Percentiles rank a stretch among this genome's conserved stretches.
phyloP scores from a whole-genome alignment of 164 flowering plant species.

The Liquidambar formosana region DNA sequence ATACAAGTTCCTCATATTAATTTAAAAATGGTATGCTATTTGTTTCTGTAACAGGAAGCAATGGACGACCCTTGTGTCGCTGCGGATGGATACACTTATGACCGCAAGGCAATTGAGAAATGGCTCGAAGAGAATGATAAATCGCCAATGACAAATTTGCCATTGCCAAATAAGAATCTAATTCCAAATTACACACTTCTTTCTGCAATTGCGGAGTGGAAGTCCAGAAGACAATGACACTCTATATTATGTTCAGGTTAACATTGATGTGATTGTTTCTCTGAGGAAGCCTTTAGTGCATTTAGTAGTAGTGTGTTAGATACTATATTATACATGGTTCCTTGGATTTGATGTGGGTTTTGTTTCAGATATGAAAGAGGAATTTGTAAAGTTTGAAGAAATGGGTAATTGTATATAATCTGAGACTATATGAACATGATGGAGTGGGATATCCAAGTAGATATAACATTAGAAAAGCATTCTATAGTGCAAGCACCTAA shows the following conservation, averaged over 20 bases:
- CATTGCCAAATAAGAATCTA: constrained; percentile 56
- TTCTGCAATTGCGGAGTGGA: constrained; percentile 84
- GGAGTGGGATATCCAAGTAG: too few species aligned
- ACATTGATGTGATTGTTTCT: too few species aligned
- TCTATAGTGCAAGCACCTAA: too few species aligned
- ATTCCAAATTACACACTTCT: constrained; percentile 65
- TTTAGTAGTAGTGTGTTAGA: background rate
- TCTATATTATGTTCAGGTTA: background rate
- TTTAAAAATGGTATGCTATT: background rate
- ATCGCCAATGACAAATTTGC: constrained; percentile 71
- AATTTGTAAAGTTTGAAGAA: too few species aligned
- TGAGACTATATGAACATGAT: too few species aligned
- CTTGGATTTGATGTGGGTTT: background rate
- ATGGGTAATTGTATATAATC: too few species aligned
- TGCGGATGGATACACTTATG: constrained; percentile 88
- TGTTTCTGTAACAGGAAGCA: constrained; percentile 53
- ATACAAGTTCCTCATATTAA: background rate
- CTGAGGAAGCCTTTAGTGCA: too few species aligned
- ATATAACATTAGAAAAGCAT: too few species aligned
- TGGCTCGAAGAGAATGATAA: constrained; percentile 63
- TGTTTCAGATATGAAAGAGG: background rate
- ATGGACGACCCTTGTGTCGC: constrained; percentile 88
- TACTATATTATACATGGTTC: background rate
- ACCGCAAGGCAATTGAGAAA: constrained; percentile 64
- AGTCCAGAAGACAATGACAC: constrained; percentile 24